Evolutionary conservation across 441 rosid genomes (phyloP), one percentile per base, ranked within the genome.

Genomic region (Pelargonium australe): DNA sequence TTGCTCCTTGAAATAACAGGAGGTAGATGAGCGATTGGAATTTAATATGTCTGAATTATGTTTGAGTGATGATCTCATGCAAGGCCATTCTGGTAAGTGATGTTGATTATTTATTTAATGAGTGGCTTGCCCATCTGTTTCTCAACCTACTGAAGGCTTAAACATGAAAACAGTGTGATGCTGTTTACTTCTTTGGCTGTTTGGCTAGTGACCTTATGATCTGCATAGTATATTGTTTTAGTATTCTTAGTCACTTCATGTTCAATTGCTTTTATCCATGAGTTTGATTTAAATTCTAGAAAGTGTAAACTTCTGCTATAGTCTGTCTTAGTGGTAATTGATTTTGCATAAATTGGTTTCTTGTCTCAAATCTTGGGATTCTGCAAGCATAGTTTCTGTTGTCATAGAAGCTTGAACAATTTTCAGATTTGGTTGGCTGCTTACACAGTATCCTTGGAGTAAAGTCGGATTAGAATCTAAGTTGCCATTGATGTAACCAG

Each of bases 21-120:
- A 95, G 80, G 83, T 90, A 53, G 99, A 89, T 74, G 96, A 92
- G 76, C 96, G 95, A 2, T 79, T 89, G 82, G 89, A 85, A 73
- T 91, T 92, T 40, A 87, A 86, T 76, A 85, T 89, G 92, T 91
- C 97, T 68, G 96, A 86, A 68, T 79, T 95, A 73, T 78, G 87
- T 47, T 58, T 92, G 73, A 82, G 80, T 45, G 92, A 90, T 75
- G 89, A 90, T 61, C 87, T 89, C 73, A 87, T 90, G 78, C 84
- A 84, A 73, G 86, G 86, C 64, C 80, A 82, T 81, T 80, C 86
- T 77, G 91, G 96, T 91, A 78, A 78, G 80, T 61, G 14, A 4
- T 43, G 43, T 53, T 40, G 13, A 11, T 20, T 16, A 13, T 45
- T 13, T 25, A 45, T 16, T 58, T 63, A 23, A 47, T 25, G 23